phyloP scores from a whole-genome alignment of 2,329 filamentous ascomycete genomes.

The Curvularia verruculosa region DNA sequence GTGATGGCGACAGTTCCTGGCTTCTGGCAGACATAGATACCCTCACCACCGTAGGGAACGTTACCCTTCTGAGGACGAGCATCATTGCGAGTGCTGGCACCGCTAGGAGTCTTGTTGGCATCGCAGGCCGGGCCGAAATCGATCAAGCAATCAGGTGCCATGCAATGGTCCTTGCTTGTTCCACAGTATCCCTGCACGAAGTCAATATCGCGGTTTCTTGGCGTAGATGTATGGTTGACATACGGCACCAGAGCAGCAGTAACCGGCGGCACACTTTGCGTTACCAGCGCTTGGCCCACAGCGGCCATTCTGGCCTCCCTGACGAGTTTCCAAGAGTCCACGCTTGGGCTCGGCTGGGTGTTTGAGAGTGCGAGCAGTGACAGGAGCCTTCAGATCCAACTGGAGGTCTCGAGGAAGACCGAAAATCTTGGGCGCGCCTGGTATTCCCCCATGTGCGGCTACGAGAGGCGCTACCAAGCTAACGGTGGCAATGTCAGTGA shows the following conservation, averaged over 20 bases:
- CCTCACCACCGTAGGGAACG: constrained; percentile 62
- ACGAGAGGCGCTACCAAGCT: constrained; percentile 41
- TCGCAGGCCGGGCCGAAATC: constrained; percentile 66
- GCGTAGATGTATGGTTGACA: constrained; percentile 1
- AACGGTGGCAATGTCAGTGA: constrained; percentile 37
- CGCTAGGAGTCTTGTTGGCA: constrained; percentile 61
- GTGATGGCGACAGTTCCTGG: constrained; percentile 69
- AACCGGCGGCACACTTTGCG: constrained; percentile 41
- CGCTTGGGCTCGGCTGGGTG: constrained; percentile 21
- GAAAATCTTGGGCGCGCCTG: constrained; percentile 43
- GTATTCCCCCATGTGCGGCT: constrained; percentile 41
- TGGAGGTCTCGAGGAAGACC: constrained; percentile 42
- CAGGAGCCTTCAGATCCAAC: constrained; percentile 27
- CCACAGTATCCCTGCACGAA: constrained; percentile 58
- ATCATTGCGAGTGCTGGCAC: constrained; percentile 60
- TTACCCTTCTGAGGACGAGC: constrained; percentile 60
- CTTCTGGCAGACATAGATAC: constrained; percentile 60
- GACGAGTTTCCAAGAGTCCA: constrained; percentile 39
- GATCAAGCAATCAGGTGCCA: constrained; percentile 66
- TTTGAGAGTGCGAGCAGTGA: constrained; percentile 31
- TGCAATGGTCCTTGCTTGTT: constrained; percentile 60
- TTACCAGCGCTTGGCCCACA: constrained; percentile 40
- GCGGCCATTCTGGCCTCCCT: constrained; percentile 43
- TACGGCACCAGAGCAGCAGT: constrained; percentile 46
- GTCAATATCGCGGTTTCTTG: constrained; percentile 8